phyloP scores from a whole-genome alignment of 1,284 basidiomycete species.

The Pulveroboletus sp. region DNA sequence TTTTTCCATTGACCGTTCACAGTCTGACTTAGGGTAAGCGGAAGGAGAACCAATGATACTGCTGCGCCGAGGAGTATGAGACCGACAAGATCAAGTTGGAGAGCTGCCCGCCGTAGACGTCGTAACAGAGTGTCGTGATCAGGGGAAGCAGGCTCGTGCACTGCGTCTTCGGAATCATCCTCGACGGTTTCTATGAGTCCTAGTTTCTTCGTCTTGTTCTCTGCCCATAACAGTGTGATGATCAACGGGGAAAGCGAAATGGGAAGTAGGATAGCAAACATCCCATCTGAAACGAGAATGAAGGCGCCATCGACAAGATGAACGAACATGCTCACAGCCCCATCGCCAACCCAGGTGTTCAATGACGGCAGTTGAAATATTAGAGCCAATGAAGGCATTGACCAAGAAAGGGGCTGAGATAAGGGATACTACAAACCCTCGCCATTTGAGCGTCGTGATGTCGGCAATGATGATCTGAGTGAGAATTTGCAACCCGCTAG shows the following conservation, averaged over 20 bases:
- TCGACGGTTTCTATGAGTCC: constrained; percentile 35
- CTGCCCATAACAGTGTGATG: constrained; percentile 67
- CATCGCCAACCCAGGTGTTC: constrained; percentile 65
- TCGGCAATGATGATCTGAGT: constrained; percentile 79
- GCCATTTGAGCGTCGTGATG: constrained; percentile 76
- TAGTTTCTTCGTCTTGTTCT: constrained; percentile 55
- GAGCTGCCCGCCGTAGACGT: constrained; percentile 30
- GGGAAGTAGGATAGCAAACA: constrained; percentile 64
- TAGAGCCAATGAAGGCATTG: constrained; percentile 67
- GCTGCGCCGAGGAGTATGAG: constrained; percentile 63
- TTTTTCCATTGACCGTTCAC: constrained; percentile 44
- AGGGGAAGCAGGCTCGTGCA: neutral
- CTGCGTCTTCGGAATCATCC: neutral
- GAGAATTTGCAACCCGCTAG: constrained; percentile 63
- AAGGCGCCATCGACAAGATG: neutral
- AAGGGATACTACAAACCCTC: constrained; percentile 66
- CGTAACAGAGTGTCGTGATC: neutral
- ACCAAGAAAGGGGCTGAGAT: constrained; percentile 67
- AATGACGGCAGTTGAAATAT: constrained; percentile 58
- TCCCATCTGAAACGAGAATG: constrained; percentile 47
- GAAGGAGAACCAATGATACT: constrained; percentile 61
- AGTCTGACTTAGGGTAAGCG: constrained; percentile 53
- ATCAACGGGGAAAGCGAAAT: constrained; percentile 55
- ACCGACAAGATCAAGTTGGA: constrained; percentile 62
- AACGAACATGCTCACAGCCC: constrained; percentile 51